Evolutionary conservation across 1,284 basidiomycete species (phyloP).

Genomic region (Leccinum fallax): DNA sequence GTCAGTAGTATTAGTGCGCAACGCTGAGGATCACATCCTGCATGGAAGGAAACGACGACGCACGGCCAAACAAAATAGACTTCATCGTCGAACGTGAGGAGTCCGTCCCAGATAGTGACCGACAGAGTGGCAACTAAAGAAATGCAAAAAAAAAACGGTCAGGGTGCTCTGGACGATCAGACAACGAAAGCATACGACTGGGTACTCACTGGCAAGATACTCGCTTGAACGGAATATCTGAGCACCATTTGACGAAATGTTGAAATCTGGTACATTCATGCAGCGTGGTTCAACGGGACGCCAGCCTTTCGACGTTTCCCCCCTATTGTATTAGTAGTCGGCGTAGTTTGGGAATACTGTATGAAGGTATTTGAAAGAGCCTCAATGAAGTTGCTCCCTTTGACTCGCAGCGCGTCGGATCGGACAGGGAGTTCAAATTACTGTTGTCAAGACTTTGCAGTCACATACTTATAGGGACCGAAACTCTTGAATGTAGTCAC

Average conservation of each 20-base stretch:
- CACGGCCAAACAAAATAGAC: slow-evolving; percentile 21
- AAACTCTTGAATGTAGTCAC: not conserved
- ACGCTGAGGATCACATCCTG: not conserved
- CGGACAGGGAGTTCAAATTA: not conserved
- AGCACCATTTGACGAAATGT: not conserved
- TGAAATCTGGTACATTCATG: not conserved
- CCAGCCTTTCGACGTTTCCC: not conserved
- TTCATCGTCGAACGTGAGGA: slow-evolving; percentile 21
- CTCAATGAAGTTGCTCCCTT: too few relatives aligned
- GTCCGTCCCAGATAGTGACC: slow-evolving; percentile 15
- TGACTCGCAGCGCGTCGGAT: too few relatives aligned
- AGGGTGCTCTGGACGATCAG: not conserved
- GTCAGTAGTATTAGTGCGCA: not conserved
- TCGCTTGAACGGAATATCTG: not conserved
- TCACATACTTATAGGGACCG: not conserved
- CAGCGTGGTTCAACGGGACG: not conserved
- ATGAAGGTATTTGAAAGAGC: not conserved
- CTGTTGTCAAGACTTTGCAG: too few relatives aligned
- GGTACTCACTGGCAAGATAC: not conserved
- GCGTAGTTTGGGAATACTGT: not conserved
- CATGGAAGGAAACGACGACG: not conserved
- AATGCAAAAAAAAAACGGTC: not conserved
- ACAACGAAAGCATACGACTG: not conserved
- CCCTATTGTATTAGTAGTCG: not conserved
- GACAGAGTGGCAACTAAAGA: not conserved